Conservation (phyloP, 2,329 filamentous ascomycete species). For the Rutstroemia sp. region DNA sequence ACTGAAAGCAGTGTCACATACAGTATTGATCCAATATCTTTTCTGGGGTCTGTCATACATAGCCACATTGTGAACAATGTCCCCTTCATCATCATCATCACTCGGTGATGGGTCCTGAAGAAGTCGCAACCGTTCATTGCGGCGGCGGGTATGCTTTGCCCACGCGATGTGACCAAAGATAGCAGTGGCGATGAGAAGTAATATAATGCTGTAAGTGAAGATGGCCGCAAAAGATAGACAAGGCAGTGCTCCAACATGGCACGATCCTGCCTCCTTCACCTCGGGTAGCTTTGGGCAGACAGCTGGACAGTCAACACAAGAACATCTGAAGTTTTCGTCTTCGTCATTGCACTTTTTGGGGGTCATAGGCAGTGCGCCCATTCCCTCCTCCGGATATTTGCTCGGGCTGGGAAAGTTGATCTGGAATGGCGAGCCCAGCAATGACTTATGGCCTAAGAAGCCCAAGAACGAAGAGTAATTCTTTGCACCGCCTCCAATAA, state of each 20-base stretch:
- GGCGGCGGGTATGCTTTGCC: conserved; percentile 63
- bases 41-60: conserved; percentile 73
- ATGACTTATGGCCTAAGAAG: conserved; percentile 81
- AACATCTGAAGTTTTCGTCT: conserved; percentile 78
- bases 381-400: conserved; percentile 55
- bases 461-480: conserved; percentile 82
- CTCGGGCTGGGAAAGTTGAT: conserved; percentile 75
- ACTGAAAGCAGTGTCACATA: conserved; percentile 74
- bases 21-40: conserved; percentile 76
- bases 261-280: conserved; percentile 62
- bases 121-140: conserved; percentile 75
- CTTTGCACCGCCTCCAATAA: conserved; percentile 92
- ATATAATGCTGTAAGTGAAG: conserved; percentile 70
- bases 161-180: conserved; percentile 71
- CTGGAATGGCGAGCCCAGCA: conserved; percentile 88
- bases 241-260: conserved; percentile 79
- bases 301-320: conserved; percentile 84
- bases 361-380: conserved; percentile 63
- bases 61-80: conserved; percentile 67
- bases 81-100: conserved; percentile 91
- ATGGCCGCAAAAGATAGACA: conserved; percentile 93
- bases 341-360: conserved; percentile 86
- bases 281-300: conserved; percentile 78
- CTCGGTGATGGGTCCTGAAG: conserved; percentile 77
- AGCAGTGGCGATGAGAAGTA: conserved; percentile 58